Evolutionary conservation across 345 rosid genomes (phyloP).

Genomic region (Excoecaria cochinchinensis): DNA sequence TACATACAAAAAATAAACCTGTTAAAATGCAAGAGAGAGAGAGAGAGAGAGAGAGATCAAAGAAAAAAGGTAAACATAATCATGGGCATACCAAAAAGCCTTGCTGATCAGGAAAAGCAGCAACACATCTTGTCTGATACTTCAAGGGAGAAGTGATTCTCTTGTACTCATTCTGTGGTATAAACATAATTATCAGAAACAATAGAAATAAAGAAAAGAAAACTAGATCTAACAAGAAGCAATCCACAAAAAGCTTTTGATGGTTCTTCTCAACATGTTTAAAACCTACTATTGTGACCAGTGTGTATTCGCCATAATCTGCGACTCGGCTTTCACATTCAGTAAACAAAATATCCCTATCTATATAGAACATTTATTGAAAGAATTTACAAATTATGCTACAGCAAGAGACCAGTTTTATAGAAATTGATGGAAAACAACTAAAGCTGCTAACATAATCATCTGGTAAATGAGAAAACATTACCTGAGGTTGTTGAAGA

Average conservation of each 20-base stretch:
- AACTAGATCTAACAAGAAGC: neutral
- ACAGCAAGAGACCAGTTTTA: neutral
- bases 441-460: neutral
- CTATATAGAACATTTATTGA: neutral
- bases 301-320: neutral
- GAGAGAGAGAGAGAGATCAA: neutral
- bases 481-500: slow-evolving; percentile 91
- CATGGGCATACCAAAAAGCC: slow-evolving; percentile 74
- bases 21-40: neutral
- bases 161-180: slow-evolving; percentile 74
- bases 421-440: neutral
- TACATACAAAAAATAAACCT: neutral
- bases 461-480: slow-evolving; percentile 11
- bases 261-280: neutral
- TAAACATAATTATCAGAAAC: slow-evolving; percentile 15
- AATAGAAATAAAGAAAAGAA: neutral
- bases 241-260: neutral
- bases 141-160: slow-evolving; percentile 82
- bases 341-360: neutral
- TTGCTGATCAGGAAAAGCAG: slow-evolving; percentile 98
- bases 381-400: neutral
- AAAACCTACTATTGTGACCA: neutral
- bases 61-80: neutral
- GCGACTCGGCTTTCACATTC: neutral
- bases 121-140: slow-evolving; percentile 95